phyloP scores from a whole-genome alignment of 164 flowering plant species.

The Macadamia tetraphylla region DNA sequence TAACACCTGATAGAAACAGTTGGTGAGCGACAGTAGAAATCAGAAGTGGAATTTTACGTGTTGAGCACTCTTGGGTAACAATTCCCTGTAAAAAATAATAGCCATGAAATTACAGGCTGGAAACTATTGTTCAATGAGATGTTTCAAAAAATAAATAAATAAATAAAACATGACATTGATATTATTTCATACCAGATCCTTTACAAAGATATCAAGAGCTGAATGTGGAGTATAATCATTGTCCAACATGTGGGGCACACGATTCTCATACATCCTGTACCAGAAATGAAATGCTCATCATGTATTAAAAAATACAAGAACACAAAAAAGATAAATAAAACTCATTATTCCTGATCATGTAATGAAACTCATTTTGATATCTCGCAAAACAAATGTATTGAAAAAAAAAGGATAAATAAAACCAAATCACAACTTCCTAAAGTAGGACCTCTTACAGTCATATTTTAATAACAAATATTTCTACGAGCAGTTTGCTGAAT shows the following conservation, averaged over 20 bases:
- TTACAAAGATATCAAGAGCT: conserved; percentile 95
- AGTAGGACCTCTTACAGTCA: too few relatives aligned
- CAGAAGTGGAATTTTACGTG: conserved; percentile 73
- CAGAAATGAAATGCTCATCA: conserved; percentile 2
- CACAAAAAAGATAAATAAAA: not conserved
- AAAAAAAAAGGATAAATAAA: too few relatives aligned
- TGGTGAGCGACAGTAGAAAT: conserved; percentile 79
- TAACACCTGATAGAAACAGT: conserved; percentile 72
- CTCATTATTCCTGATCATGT: too few relatives aligned
- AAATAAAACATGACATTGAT: conserved; percentile 1
- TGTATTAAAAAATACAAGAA: not conserved
- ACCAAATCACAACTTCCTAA: too few relatives aligned
- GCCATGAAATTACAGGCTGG: not conserved
- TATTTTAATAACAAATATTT: too few relatives aligned
- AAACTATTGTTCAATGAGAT: not conserved
- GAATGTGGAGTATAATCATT: conserved; percentile 93
- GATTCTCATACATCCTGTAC: conserved; percentile 98
- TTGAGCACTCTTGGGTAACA: conserved; percentile 70
- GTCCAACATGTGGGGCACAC: conserved; percentile 94
- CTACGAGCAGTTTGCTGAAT: too few relatives aligned
- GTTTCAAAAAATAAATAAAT: not conserved
- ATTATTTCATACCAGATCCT: conserved; percentile 75
- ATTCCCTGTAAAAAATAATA: conserved; percentile 58
- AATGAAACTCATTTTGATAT: too few relatives aligned
- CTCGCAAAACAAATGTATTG: too few relatives aligned